Conservation (phyloP, 495 filamentous ascomycete species). For the Lasiosphaeria miniovina region DNA sequence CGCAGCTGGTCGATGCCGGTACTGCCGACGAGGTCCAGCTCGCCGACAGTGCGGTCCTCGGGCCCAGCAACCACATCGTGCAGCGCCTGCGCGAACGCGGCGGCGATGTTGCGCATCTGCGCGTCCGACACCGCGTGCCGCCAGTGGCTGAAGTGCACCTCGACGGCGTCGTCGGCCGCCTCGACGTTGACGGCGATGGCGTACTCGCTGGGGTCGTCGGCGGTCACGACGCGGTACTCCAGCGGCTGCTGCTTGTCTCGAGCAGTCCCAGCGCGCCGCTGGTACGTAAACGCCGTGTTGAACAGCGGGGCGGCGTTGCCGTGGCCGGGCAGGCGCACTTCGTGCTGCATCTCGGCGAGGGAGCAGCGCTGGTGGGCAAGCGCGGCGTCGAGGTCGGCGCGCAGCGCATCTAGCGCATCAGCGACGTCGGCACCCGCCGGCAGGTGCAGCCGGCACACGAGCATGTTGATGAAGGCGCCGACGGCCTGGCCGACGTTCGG, state of each 20-base stretch:
- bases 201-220: constrained; percentile 58
- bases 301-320: constrained; percentile 18
- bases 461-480: constrained; percentile 31
- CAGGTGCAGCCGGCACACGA: constrained; percentile 19
- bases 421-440: constrained; percentile 25
- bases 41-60: constrained; percentile 24
- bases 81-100: constrained; percentile 46
- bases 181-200: constrained; percentile 55
- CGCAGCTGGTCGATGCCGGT: constrained; percentile 13
- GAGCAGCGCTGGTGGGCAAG: constrained; percentile 40
- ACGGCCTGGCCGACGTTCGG: constrained; percentile 21
- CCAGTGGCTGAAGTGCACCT: constrained; percentile 57
- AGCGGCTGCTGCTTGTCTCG: constrained; percentile 11
- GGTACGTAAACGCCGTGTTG: constrained; percentile 36
- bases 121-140: constrained; percentile 36
- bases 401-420: constrained; percentile 22
- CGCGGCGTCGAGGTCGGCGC: constrained; percentile 32
- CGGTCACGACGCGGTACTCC: constrained; percentile 18
- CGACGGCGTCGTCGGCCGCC: constrained; percentile 41
- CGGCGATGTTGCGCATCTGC: constrained; percentile 49
- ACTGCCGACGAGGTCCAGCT: constrained; percentile 18
- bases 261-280: constrained; percentile 13
- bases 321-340: constrained; percentile 14
- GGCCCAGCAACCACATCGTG: constrained; percentile 33
- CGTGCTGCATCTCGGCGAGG: constrained; percentile 43